A percentile compares a stretch with the other conserved stretches of the same genome.
Conservation (phyloP, 139 green algal species). For the Coelastrella sp. region DNA sequence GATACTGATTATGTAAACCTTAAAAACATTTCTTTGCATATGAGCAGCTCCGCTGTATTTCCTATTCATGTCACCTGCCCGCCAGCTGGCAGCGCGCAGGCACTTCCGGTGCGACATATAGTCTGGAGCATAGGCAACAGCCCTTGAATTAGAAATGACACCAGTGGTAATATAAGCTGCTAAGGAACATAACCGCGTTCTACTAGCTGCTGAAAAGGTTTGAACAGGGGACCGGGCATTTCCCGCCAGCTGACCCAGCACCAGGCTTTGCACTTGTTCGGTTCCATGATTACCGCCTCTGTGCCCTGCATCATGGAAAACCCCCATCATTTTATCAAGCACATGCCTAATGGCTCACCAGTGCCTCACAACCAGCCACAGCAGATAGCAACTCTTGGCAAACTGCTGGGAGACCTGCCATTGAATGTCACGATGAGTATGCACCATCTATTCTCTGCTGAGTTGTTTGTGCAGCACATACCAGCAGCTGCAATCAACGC, state of each 20-base stretch:
- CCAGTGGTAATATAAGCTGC: background rate
- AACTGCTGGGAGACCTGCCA: background rate
- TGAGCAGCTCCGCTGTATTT: no score
- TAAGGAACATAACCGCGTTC: background rate
- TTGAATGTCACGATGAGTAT: background rate
- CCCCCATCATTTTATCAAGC: no score
- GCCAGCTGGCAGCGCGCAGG: background rate
- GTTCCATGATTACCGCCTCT: constrained; percentile 6
- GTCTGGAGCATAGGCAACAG: no score
- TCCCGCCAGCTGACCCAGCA: background rate
- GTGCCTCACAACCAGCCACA: background rate
- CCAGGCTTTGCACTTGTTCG: constrained; percentile 28
- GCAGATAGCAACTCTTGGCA: background rate
- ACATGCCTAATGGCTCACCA: background rate
- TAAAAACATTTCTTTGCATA: no score
- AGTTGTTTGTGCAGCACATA: background rate
- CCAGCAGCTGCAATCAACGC: background rate
- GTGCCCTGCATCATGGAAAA: background rate
- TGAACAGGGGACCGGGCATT: background rate
- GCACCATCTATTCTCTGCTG: background rate
- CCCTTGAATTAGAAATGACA: background rate
- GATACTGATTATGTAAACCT: no score
- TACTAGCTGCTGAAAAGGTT: constrained; percentile 12
- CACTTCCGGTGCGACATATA: background rate
- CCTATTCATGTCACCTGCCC: no score